phyloP scores from a whole-genome alignment of 1,284 basidiomycete species.

The Cutaneotrichosporon sp. region DNA sequence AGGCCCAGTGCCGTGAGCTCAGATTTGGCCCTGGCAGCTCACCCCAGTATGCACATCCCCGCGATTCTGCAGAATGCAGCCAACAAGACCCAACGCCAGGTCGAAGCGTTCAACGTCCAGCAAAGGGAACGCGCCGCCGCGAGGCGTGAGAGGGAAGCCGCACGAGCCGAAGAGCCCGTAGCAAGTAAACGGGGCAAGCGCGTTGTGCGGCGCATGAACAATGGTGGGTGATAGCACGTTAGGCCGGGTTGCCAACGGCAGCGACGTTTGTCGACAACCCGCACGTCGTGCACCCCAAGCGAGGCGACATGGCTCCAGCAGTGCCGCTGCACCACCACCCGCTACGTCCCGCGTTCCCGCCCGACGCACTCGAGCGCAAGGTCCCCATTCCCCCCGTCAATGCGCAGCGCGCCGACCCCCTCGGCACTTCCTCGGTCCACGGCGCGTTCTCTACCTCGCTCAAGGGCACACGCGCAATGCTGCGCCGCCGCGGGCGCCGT shows the following conservation, averaged over 20 bases:
- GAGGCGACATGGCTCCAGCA: constrained; percentile 35
- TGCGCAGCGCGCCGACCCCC: constrained; percentile 1
- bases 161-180: background rate
- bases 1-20: constrained; percentile 10
- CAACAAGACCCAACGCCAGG: constrained; percentile 28
- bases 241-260: constrained; percentile 8
- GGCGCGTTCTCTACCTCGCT: constrained; percentile 42
- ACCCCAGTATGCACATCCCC: constrained; percentile 37
- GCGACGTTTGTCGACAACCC: constrained; percentile 43
- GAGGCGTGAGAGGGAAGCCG: constrained; percentile 11
- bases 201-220: constrained; percentile 41
- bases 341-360: constrained; percentile 29
- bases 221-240: constrained; percentile 27
- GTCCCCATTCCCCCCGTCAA: constrained; percentile 19
- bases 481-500: constrained; percentile 36
- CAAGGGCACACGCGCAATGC: constrained; percentile 40
- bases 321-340: constrained; percentile 37
- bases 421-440: constrained; percentile 10
- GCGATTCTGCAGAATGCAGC: constrained; percentile 46
- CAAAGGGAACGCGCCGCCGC: constrained; percentile 42
- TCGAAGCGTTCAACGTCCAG: constrained; percentile 43
- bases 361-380: constrained; percentile 25
- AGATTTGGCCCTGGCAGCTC: background rate
- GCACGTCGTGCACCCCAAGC: constrained; percentile 32
- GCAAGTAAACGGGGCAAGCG: constrained; percentile 29